These are phyloP conservation scores for Penicillium bialowiezense DNA, from an alignment of 495 filamentous ascomycete species.

Conservation along the genomic window DNA sequence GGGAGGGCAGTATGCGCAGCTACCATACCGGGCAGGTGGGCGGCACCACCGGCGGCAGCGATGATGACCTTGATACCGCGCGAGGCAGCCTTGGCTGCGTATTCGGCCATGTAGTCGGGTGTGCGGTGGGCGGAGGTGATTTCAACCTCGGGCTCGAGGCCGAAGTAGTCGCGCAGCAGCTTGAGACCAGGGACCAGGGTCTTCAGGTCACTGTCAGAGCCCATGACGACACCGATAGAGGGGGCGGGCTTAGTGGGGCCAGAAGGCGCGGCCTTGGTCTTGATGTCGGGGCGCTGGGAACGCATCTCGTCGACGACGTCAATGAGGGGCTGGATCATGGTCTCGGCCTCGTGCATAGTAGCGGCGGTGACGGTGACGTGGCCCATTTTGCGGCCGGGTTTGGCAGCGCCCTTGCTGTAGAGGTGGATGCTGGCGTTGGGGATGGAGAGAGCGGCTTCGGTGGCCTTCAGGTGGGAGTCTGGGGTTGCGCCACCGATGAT, in stretches of 20 bases:
- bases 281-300: constrained; percentile 51
- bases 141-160: constrained; percentile 69
- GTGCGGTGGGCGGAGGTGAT: constrained; percentile 97
- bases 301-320: constrained; percentile 62
- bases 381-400: constrained; percentile 90
- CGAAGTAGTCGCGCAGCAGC: constrained; percentile 67
- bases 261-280: constrained; percentile 35
- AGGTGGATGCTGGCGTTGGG: constrained; percentile 71
- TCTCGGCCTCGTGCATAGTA: constrained; percentile 70
- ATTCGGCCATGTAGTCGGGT: constrained; percentile 74
- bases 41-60: constrained; percentile 89
- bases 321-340: constrained; percentile 64
- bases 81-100: constrained; percentile 64
- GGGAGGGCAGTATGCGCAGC: constrained; percentile 83
- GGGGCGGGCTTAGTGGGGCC: constrained; percentile 44
- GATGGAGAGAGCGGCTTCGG: constrained; percentile 59
- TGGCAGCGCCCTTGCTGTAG: constrained; percentile 84
- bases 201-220: constrained; percentile 89
- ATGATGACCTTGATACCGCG: constrained; percentile 86
- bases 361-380: constrained; percentile 77
- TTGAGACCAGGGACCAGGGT: constrained; percentile 73
- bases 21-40: constrained; percentile 90
- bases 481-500: constrained; percentile 76
- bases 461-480: constrained; percentile 67
- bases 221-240: constrained; percentile 85